Evolutionary conservation across 768 basidiomycete species (phyloP), one percentile per base, ranked within the genome.

Genomic region (Mrakia blollopis): DNA sequence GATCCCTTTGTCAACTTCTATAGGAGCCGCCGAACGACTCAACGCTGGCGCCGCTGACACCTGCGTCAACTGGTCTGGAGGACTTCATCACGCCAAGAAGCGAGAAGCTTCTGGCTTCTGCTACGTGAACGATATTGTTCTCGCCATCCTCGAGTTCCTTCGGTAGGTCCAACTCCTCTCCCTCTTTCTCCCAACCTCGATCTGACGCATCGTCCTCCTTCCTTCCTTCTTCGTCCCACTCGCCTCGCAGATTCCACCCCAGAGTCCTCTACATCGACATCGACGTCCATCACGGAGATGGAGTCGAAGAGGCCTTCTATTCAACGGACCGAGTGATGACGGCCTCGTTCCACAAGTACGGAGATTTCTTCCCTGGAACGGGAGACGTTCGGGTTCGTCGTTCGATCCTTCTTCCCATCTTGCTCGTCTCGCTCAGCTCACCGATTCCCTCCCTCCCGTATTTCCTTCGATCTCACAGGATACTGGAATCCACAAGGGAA

Each of bases 41-140:
- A 87, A 91, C 67, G 88, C 88, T 4, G 94, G 94, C 1, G 87
- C 91, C 0, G 87, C 94, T 3, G 91, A 92, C 80, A 89, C 91
- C 67, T 90, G 91, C 0, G 92, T 98, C 79, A 97, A 98, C 85
- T 98, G 95, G 97, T 93, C 96, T 0, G 97, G 97, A 14, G 97
- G 97, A 2, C 87, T 99, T 5, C 97, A 99, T 84, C 97, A 99
- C 83, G 97, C 97, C n/a, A 99, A 99, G 86, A 98, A 98, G 83
- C 89, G 92, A 74, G 97, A 98, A 85, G 97, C 96, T 0, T 92
- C 92, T 10, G 97, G 97, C 18, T 99, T 99, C 84, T 99, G 97
- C 86, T 99, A 98, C 86, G 91, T 98, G 84, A 99, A 99, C 83
- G 85, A 83, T 83, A 99, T 98, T 82, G 94, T 97, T 0, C 89